phyloP scores from a whole-genome alignment of 257 asterid species.

The Oldenlandia corymbosa region DNA sequence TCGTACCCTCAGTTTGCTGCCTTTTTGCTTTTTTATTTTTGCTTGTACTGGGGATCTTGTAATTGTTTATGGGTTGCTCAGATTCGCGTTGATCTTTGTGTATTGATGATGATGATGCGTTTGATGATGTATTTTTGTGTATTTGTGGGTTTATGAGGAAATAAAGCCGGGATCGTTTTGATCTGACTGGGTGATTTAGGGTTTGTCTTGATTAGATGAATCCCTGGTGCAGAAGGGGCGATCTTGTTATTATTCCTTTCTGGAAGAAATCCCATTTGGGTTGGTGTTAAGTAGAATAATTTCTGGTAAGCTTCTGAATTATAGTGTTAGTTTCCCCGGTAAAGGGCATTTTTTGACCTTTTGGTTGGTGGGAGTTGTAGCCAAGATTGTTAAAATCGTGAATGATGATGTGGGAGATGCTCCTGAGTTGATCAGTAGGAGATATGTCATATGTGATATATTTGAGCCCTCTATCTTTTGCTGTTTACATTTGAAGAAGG shows the following conservation, averaged over 20 bases:
- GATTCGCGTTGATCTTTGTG: conserved; percentile 16
- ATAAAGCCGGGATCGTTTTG: conserved; percentile 21
- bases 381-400: no score
- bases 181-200: conserved; percentile 14
- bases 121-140: conserved; percentile 10
- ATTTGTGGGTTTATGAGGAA: conserved; percentile 16
- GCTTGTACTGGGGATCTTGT: conserved; percentile 8
- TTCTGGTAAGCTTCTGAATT: neutral
- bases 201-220: conserved; percentile 6
- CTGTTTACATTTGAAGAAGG: no score
- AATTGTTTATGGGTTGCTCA: conserved; percentile 1
- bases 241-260: neutral
- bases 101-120: conserved; percentile 7
- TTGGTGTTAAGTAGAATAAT: neutral
- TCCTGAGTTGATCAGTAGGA: no score
- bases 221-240: neutral
- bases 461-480: no score
- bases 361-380: no score
- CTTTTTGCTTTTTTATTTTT: conserved; percentile 1
- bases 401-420: no score
- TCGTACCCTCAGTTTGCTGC: conserved; percentile 19
- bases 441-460: no score
- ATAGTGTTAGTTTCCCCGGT: no score
- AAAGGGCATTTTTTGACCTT: no score
- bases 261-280: neutral